A percentile compares a stretch with the other conserved stretches of the same genome.
Conservation (phyloP, 1,284 basidiomycete species). For the Ganoderma sinense region DNA sequence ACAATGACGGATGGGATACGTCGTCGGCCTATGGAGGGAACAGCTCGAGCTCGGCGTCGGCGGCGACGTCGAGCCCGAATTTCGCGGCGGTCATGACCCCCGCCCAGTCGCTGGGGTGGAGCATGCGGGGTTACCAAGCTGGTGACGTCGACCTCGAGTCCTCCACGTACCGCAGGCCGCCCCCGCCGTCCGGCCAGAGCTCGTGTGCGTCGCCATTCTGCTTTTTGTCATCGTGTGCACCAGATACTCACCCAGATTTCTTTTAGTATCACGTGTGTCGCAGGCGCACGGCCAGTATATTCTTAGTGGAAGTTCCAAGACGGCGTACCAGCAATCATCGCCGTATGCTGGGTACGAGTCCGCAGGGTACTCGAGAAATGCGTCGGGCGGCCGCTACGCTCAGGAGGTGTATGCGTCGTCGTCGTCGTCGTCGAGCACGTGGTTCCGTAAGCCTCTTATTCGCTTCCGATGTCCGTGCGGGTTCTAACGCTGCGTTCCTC, state of each 20-base stretch:
- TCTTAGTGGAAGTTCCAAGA: slow-evolving; percentile 16
- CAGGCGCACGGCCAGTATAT: slow-evolving; percentile 23
- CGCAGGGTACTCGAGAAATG: slow-evolving; percentile 10
- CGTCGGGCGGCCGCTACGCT: slow-evolving; percentile 12
- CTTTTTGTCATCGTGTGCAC: neutral
- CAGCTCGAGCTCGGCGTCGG: slow-evolving; percentile 13
- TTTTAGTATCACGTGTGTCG: slow-evolving; percentile 28
- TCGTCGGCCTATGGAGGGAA: slow-evolving; percentile 24
- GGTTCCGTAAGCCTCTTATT: slow-evolving; percentile 18
- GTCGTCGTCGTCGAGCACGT: slow-evolving; percentile 13
- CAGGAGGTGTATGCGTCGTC: slow-evolving; percentile 23
- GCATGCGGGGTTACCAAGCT: slow-evolving; percentile 18
- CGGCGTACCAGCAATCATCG: slow-evolving; percentile 15
- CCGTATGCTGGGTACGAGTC: slow-evolving; percentile 22
- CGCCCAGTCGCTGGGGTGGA: slow-evolving; percentile 35
- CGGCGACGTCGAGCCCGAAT: slow-evolving; percentile 16
- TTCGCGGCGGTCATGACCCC: slow-evolving; percentile 37
- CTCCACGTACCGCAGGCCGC: slow-evolving; percentile 21
- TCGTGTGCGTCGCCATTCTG: slow-evolving; percentile 21
- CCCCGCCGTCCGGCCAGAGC: slow-evolving; percentile 12
- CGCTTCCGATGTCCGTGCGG: neutral
- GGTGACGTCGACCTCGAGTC: slow-evolving; percentile 14
- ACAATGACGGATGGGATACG: slow-evolving; percentile 27
- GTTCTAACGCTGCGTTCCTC: neutral
- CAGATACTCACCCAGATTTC: neutral